These are phyloP conservation scores for Lachnum nothofagi DNA, from an alignment of 2,329 filamentous ascomycete species.

Conservation along the genomic window DNA sequence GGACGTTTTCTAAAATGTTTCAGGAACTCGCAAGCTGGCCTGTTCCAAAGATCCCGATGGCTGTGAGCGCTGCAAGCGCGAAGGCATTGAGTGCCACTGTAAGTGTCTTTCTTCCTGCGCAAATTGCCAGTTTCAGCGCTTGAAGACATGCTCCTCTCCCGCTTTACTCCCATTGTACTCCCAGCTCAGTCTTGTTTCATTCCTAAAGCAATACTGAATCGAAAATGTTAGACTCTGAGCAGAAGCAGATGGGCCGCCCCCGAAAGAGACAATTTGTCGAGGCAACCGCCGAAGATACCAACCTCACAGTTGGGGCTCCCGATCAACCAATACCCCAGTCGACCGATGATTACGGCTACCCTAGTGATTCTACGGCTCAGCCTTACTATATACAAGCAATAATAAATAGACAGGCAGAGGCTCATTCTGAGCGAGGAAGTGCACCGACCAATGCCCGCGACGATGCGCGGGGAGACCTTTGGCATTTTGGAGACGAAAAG, in stretches of 20 bases:
- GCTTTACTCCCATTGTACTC: too few relatives aligned
- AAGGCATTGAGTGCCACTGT: conserved; percentile 56
- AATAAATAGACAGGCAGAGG: conserved; percentile 1
- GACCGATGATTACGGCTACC: conserved; percentile 10
- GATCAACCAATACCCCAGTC: conserved; percentile 13
- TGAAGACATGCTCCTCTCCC: too few relatives aligned
- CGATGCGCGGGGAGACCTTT: conserved; percentile 10
- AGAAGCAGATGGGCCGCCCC: conserved; percentile 63
- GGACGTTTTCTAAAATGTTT: conserved; percentile 23
- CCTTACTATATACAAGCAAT: conserved; percentile 17
- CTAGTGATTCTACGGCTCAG: conserved; percentile 13
- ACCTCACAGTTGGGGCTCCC: conserved; percentile 3
- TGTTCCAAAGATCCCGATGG: conserved; percentile 58
- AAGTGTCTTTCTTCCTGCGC: too few relatives aligned
- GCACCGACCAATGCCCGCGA: neutral
- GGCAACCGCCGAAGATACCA: conserved; percentile 14
- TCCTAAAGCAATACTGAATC: too few relatives aligned
- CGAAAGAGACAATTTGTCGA: conserved; percentile 47
- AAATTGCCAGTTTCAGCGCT: too few relatives aligned
- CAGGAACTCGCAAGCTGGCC: conserved; percentile 59
- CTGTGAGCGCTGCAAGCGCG: conserved; percentile 54
- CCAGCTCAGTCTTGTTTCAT: too few relatives aligned
- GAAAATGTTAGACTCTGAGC: too few relatives aligned
- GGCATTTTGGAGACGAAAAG: conserved; percentile 23
- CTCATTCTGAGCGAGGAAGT: conserved; percentile 1